Conservation (phyloP, 495 filamentous ascomycete species). For the Neurospora sp. region DNA sequence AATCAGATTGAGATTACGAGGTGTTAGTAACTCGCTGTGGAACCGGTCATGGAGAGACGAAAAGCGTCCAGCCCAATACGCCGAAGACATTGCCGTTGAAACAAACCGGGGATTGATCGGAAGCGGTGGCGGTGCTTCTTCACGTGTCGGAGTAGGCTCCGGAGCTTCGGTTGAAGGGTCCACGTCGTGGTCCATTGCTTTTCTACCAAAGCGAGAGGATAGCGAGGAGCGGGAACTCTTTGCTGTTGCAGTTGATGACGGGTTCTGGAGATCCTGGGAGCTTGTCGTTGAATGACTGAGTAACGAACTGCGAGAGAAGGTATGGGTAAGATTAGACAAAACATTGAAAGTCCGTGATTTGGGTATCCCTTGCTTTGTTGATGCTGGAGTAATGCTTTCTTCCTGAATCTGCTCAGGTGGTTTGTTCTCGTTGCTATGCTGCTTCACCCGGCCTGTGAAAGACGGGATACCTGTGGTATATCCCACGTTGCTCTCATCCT, state of each 20-base stretch:
- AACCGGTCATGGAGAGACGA: constrained; percentile 42
- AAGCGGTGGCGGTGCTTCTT: neutral
- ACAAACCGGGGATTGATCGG: constrained; percentile 13
- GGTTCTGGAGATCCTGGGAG: neutral
- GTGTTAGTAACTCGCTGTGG: constrained; percentile 33
- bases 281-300: neutral
- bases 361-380: constrained; percentile 7
- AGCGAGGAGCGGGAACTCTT: neutral
- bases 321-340: constrained; percentile 27
- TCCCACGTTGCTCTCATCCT: neutral
- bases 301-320: constrained; percentile 26
- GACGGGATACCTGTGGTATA: neutral
- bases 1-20: constrained; percentile 17
- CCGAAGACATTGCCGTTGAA: constrained; percentile 18
- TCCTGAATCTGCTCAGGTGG: neutral
- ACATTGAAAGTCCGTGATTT: constrained; percentile 30
- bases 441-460: neutral
- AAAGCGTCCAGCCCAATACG: constrained; percentile 50
- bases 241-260: neutral
- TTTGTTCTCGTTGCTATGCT: constrained; percentile 11
- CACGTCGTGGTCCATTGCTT: neutral
- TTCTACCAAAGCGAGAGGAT: constrained; percentile 1
- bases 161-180: neutral
- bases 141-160: neutral
- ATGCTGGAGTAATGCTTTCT: neutral